Percentiles rank a stretch among this genome's conserved stretches.
These are phyloP conservation scores for Monilinia fructigena DNA, from an alignment of 2,329 filamentous ascomycete species.

Conservation along the genomic window DNA sequence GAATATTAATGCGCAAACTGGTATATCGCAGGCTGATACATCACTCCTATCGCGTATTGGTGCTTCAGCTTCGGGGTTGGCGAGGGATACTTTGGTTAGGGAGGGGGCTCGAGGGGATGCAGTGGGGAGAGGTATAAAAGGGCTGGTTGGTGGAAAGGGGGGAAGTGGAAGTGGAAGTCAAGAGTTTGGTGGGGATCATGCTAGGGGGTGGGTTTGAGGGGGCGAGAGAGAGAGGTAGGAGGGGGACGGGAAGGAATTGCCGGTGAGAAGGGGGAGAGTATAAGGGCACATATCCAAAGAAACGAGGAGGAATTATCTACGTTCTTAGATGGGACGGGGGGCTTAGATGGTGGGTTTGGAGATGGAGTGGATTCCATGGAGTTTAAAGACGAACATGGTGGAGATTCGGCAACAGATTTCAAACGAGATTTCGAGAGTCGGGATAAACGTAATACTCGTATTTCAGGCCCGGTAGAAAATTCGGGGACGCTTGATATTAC, in stretches of 20 bases:
- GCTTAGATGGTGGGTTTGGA: not conserved
- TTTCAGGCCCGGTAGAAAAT: too few species aligned
- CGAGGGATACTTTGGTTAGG: slow-evolving; percentile 39
- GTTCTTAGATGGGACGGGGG: not conserved
- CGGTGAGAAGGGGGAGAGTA: not conserved
- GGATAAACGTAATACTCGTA: too few species aligned
- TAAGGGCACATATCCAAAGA: not conserved
- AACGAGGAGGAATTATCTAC: not conserved
- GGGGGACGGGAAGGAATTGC: not conserved
- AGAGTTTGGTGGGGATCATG: slow-evolving; percentile 18
- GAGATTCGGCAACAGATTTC: too few species aligned
- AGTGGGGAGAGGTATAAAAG: slow-evolving; percentile 28
- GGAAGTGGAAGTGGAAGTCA: slow-evolving; percentile 25
- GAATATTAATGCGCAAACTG: slow-evolving; percentile 24
- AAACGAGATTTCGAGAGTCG: too few species aligned
- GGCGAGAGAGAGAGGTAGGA: not conserved
- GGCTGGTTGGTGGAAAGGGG: slow-evolving; percentile 35
- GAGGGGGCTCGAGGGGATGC: slow-evolving; percentile 23
- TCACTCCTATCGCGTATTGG: slow-evolving; percentile 32
- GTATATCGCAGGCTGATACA: too few species aligned
- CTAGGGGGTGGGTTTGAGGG: slow-evolving; percentile 32
- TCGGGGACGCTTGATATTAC: too few species aligned
- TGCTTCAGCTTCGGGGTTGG: slow-evolving; percentile 42
- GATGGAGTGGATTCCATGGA: not conserved
- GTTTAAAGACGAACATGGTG: not conserved